Conservation (phyloP, 2,329 filamentous ascomycete genomes). For the Diplodia seriata region DNA sequence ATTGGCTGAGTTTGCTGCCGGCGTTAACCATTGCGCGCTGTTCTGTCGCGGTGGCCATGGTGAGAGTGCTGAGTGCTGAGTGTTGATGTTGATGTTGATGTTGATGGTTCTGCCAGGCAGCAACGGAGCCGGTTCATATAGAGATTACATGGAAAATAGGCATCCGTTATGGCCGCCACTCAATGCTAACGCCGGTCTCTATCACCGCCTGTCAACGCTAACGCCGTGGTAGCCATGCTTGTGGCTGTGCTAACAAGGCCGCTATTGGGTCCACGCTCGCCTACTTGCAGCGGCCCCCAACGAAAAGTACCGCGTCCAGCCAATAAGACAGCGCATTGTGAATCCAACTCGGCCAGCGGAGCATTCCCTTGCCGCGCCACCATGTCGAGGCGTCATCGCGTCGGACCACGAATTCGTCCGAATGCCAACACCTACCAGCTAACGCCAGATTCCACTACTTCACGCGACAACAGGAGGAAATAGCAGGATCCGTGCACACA, state of each 20-base stretch:
- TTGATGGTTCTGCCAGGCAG: not conserved
- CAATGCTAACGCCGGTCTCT: not conserved
- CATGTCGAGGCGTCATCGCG: not conserved
- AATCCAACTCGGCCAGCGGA: not conserved
- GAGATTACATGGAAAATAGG: not conserved
- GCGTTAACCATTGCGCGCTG: constrained; percentile 45
- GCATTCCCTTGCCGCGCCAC: not conserved
- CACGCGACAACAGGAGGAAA: too few species aligned
- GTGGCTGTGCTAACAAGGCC: not conserved
- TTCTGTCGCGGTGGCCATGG: not conserved
- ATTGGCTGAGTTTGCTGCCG: constrained; percentile 50
- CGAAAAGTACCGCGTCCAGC: not conserved
- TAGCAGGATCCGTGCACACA: too few species aligned
- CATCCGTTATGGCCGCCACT: not conserved
- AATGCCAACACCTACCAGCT: not conserved
- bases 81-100: not conserved
- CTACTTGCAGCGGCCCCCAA: not conserved
- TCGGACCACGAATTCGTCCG: not conserved
- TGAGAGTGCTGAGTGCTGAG: not conserved
- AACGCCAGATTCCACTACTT: too few species aligned
- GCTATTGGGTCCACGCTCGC: not conserved
- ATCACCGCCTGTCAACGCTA: constrained; percentile 16
- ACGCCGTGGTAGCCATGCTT: not conserved
- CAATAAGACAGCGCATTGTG: not conserved
- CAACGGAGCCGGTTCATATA: constrained; percentile 1